Conservation (phyloP, 2,329 filamentous ascomycete species). For the Fonsecaea multimorphosa region DNA sequence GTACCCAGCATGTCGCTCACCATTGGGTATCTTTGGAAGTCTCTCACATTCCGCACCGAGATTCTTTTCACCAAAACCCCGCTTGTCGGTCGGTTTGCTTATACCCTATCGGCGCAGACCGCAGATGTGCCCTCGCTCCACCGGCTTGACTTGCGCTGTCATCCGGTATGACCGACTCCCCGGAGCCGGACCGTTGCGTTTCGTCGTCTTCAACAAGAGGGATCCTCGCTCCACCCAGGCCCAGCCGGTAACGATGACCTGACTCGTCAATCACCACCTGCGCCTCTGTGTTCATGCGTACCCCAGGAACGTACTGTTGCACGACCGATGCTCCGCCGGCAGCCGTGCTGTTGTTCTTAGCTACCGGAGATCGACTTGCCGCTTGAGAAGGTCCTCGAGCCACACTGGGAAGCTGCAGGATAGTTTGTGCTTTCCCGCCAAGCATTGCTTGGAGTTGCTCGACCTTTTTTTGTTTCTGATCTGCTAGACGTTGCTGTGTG, state of each 20-base stretch:
- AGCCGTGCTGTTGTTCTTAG: constrained; percentile 5
- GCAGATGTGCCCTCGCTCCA: background rate
- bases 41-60: background rate
- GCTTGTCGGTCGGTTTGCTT: background rate
- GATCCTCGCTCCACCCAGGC: constrained; percentile 36
- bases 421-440: constrained; percentile 14
- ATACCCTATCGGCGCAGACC: background rate
- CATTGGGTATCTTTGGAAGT: background rate
- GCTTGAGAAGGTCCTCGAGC: background rate
- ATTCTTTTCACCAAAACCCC: background rate
- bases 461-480: constrained; percentile 10
- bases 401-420: constrained; percentile 8
- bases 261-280: constrained; percentile 27
- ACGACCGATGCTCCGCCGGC: constrained; percentile 1
- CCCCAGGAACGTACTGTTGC: constrained; percentile 24
- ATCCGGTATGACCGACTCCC: constrained; percentile 32
- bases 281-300: constrained; percentile 33
- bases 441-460: constrained; percentile 17
- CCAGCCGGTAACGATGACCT: constrained; percentile 29
- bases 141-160: constrained; percentile 39
- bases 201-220: constrained; percentile 26
- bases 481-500: constrained; percentile 27
- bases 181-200: background rate
- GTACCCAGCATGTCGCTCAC: background rate
- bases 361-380: background rate